Conservation (phyloP, 1,139 yeast genomes). For the Scheffersomyces titani region DNA sequence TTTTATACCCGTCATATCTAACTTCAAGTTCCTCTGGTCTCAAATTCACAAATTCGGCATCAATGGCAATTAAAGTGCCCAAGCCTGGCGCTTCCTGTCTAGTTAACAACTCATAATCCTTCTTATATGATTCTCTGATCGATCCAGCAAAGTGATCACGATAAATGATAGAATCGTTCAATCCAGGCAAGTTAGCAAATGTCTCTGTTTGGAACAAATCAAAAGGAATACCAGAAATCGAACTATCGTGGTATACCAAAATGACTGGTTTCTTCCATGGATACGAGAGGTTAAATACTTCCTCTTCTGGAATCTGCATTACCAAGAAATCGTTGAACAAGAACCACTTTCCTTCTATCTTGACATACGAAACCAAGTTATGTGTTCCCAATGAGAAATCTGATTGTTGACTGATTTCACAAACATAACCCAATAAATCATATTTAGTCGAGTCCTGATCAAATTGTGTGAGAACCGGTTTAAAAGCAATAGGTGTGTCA, state of each 20-base stretch:
- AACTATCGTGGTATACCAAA: conserved; percentile 61
- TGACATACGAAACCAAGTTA: conserved; percentile 58
- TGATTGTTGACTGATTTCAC: conserved; percentile 61
- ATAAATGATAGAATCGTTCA: conserved; percentile 69
- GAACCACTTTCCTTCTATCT: conserved; percentile 67
- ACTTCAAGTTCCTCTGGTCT: conserved; percentile 82
- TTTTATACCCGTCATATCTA: conserved; percentile 62
- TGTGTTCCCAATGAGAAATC: conserved; percentile 52
- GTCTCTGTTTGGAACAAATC: conserved; percentile 23
- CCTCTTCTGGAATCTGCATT: conserved; percentile 73
- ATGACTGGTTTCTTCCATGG: conserved; percentile 87
- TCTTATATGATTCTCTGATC: conserved; percentile 55
- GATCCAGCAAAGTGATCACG: conserved; percentile 78
- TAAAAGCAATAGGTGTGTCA: conserved; percentile 31
- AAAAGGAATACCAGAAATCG: conserved; percentile 20
- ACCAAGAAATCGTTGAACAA: conserved; percentile 92
- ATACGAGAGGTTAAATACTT: conserved; percentile 63
- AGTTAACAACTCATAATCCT: conserved; percentile 68
- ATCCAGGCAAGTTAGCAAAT: conserved; percentile 21
- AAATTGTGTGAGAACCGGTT: conserved; percentile 33
- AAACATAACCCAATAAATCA: conserved; percentile 68
- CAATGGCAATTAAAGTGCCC: conserved; percentile 86
- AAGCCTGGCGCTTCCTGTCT: conserved; percentile 67
- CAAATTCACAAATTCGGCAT: conserved; percentile 91
- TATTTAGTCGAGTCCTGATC: conserved; percentile 42